phyloP scores from a whole-genome alignment of 768 basidiomycete genomes.

The Cystoderma amianthinum region DNA sequence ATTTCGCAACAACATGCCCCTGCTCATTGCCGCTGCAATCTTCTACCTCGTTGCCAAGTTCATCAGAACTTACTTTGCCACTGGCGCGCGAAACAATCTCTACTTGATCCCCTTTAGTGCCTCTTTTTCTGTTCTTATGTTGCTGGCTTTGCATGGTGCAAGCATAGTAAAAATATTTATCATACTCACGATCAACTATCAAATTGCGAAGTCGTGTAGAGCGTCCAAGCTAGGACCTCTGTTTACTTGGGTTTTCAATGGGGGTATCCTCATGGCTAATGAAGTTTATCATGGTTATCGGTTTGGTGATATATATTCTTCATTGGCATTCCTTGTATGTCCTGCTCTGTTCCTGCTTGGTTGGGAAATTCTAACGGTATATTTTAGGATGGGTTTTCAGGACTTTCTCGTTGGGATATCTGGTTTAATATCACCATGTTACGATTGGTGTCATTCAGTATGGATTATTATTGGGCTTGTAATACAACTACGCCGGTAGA shows the following conservation, averaged over 20 bases:
- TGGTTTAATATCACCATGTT: constrained; percentile 96
- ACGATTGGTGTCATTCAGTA: constrained; percentile 84
- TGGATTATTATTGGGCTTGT: constrained; percentile 89
- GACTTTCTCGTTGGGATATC: constrained; percentile 91
- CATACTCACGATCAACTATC: constrained; percentile 69
- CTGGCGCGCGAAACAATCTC: constrained; percentile 15
- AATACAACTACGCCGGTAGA: constrained; percentile 27
- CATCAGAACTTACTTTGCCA: constrained; percentile 29
- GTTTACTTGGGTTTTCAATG: constrained; percentile 76
- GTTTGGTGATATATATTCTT: constrained; percentile 49
- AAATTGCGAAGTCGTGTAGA: constrained; percentile 40
- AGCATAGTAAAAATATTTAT: constrained; percentile 70
- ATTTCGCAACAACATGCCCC: constrained; percentile 75
- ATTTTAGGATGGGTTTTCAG: constrained; percentile 57
- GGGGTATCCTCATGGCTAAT: constrained; percentile 66
- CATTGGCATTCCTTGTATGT: constrained; percentile 57
- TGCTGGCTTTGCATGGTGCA: constrained; percentile 74
- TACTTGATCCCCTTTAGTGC: constrained; percentile 51
- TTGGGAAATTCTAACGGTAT: not conserved
- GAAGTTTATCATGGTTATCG: constrained; percentile 70
- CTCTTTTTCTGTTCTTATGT: constrained; percentile 54
- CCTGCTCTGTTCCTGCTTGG: not conserved
- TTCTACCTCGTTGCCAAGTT: constrained; percentile 53
- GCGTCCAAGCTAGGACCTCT: constrained; percentile 40
- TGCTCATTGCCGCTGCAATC: constrained; percentile 40